Conservation (phyloP, 352 stramenopile species). For the Pythium phragmitis region DNA sequence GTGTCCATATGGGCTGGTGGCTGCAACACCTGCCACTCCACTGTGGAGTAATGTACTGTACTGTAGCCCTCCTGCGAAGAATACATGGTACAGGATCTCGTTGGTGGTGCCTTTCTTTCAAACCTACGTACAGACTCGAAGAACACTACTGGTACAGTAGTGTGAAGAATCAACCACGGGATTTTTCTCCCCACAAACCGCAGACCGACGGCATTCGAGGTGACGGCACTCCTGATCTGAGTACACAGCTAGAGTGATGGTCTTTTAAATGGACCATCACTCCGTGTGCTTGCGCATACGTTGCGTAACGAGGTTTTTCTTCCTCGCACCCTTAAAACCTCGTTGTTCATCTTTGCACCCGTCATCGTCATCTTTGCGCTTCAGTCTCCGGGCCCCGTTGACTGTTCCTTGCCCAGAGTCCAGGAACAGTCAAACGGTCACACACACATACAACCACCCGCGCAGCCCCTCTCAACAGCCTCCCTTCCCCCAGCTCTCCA, state of each 20-base stretch:
- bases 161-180: not conserved
- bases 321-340: conserved; percentile 17
- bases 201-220: not conserved
- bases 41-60: too few species aligned
- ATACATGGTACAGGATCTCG: too few species aligned
- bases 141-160: too few species aligned
- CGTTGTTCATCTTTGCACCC: not conserved
- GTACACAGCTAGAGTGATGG: conserved; percentile 4
- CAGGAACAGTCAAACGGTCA: conserved; percentile 2
- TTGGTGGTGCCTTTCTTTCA: too few species aligned
- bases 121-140: too few species aligned
- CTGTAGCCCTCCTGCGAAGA: too few species aligned
- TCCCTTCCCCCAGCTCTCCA: not conserved
- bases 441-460: not conserved
- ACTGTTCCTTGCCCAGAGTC: not conserved
- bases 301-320: conserved; percentile 9
- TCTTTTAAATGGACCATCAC: conserved; percentile 1
- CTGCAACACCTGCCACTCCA: too few species aligned
- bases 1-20: too few species aligned
- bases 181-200: not conserved
- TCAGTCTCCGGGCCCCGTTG: not conserved
- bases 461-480: not conserved
- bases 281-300: conserved; percentile 18
- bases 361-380: not conserved
- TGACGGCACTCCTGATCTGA: conserved; percentile 1